Conservation (phyloP, 306 rosid genomes). For the Leucaena leucocephala region DNA sequence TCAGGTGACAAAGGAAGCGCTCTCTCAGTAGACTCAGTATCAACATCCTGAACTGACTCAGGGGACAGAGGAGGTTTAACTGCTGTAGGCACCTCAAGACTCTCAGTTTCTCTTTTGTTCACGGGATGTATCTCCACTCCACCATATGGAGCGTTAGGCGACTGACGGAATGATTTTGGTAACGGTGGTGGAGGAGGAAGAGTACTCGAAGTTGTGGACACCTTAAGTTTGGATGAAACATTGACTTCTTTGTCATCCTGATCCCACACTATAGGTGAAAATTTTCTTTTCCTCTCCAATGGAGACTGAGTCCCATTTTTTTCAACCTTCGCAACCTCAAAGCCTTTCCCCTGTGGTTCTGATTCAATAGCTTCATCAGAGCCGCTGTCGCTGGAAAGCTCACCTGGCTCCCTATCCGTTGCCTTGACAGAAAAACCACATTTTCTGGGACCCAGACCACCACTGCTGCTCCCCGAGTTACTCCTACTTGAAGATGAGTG, state of each 20-base stretch:
- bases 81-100: constrained; percentile 34
- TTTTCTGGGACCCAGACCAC: constrained; percentile 59
- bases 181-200: constrained; percentile 61
- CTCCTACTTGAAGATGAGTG: constrained; percentile 66
- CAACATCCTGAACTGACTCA: constrained; percentile 33
- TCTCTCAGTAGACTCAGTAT: constrained; percentile 39
- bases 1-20: constrained; percentile 42
- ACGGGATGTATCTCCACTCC: constrained; percentile 51
- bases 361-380: constrained; percentile 88
- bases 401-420: constrained; percentile 89
- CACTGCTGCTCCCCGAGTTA: constrained; percentile 66
- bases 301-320: constrained; percentile 54
- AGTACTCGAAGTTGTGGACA: constrained; percentile 33
- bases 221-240: constrained; percentile 51
- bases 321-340: constrained; percentile 43
- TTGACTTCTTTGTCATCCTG: constrained; percentile 68
- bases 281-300: constrained; percentile 77
- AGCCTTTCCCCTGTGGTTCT: constrained; percentile 42
- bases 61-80: constrained; percentile 36
- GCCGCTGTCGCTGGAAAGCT: constrained; percentile 94
- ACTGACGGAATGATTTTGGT: constrained; percentile 52
- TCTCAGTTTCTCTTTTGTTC: constrained; percentile 37
- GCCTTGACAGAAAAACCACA: constrained; percentile 55
- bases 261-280: constrained; percentile 94
- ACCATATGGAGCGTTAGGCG: constrained; percentile 48